Evolutionary conservation across 2,329 filamentous ascomycete species (phyloP), one percentile per base, ranked within the genome.

Genomic region (Sclerotinia glacialis): DNA sequence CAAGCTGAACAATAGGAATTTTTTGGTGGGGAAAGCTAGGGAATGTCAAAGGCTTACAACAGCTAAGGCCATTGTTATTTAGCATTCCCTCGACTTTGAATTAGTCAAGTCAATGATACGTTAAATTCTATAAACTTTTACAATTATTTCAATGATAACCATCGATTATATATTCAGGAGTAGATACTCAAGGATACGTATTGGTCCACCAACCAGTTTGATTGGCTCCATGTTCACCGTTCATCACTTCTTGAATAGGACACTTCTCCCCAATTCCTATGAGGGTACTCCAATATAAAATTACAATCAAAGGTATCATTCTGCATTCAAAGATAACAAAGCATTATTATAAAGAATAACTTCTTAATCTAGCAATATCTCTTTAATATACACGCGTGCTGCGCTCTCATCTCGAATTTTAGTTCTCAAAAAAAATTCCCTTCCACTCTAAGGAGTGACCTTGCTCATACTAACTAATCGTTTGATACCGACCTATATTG

Each of bases 381-480:
- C 26, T 54, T 66, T 62, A 62, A 21, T 62, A 61, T 66, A 63
- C 64, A 66, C 64, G 63, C 49, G 40, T 47, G 40, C 64, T 47
- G 9, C 53, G 58, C 60, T 50, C 58, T 63, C 37, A 47, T 49
- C 26, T 12, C 46, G 37, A 7, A 31, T 37, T 54, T 42, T 37
- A 31, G 11, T 28, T 55, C 37, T 62, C 49, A 26, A 40, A 26
- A 52, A 44, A 52, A 52, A 28, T n/a, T 49, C 26, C 53, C 42
- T 34, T 44, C 16, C 4, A 16, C 23, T 49, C 40, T 66, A 77
- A 68, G 89, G 86, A 11, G 89, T 92, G 44, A 86, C 89, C 78
- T 88, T 89, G 80, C 89, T 92, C 90, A 93, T 92, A 77, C 86
- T 88, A 73, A 92, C 86, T 74, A 93, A 80, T 71, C 90, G 84